These are phyloP conservation scores for Ogataea saltuana DNA, from an alignment of 805 yeast genomes.

Conservation along the genomic window DNA sequence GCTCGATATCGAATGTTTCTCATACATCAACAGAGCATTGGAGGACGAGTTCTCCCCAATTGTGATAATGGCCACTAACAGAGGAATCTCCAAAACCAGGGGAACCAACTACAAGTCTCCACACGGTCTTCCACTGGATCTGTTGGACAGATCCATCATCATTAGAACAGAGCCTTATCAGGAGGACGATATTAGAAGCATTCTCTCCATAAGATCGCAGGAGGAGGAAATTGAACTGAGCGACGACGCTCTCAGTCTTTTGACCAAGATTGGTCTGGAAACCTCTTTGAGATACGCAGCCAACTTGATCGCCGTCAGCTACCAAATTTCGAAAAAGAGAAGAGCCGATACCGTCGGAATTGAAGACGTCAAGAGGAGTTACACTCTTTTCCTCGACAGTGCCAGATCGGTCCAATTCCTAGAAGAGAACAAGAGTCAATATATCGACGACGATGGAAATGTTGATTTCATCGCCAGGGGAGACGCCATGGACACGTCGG, in stretches of 20 bases:
- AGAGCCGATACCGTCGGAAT: conserved; percentile 63
- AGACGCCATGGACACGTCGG: conserved; percentile 39
- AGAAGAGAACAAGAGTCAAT: conserved; percentile 50
- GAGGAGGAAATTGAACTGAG: conserved; percentile 71
- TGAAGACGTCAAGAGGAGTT: conserved; percentile 81
- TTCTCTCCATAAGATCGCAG: conserved; percentile 77
- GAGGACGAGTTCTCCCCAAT: conserved; percentile 92
- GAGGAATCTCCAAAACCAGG: conserved; percentile 88
- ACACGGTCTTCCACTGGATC: conserved; percentile 95
- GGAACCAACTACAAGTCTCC: conserved; percentile 92
- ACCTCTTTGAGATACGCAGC: conserved; percentile 90
- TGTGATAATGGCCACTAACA: conserved; percentile 92
- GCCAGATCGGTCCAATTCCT: conserved; percentile 75
- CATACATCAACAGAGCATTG: conserved; percentile 90
- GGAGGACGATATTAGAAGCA: conserved; percentile 76
- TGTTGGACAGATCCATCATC: conserved; percentile 86
- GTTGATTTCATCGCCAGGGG: conserved; percentile 52
- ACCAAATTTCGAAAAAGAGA: conserved; percentile 75
- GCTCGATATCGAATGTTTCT: conserved; percentile 96
- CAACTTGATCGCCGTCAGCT: conserved; percentile 89
- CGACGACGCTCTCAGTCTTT: conserved; percentile 67
- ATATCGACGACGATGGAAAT: conserved; percentile 76
- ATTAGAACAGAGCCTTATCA: conserved; percentile 90
- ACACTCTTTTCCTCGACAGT: conserved; percentile 80
- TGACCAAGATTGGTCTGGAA: conserved; percentile 71